A percentile compares a stretch with the other conserved stretches of the same genome.
These are phyloP conservation scores for Sergeia podlipaevii DNA, from an alignment of 208 protist species.

Conservation along the genomic window DNA sequence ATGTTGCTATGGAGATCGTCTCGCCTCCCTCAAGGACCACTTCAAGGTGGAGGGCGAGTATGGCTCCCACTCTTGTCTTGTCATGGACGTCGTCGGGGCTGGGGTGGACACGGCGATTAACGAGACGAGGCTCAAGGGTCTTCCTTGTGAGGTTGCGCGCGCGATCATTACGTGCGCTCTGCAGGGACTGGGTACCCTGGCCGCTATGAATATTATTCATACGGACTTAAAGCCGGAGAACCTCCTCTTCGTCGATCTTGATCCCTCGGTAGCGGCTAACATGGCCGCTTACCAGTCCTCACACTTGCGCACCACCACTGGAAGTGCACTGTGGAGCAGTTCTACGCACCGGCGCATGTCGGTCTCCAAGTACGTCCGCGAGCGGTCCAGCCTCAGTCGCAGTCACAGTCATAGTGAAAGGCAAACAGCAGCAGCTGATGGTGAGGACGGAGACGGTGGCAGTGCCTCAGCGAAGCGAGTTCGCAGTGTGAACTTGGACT, in stretches of 20 bases:
- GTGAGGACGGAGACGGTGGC: not conserved
- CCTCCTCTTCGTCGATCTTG: conserved; percentile 60
- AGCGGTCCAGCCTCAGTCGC: not conserved
- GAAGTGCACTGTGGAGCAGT: conserved; percentile 18
- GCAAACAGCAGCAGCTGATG: not conserved
- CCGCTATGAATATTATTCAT: conserved; percentile 90
- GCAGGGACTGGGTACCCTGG: conserved; percentile 81
- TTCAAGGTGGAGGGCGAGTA: conserved; percentile 52
- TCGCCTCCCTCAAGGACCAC: conserved; percentile 31
- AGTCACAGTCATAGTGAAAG: not conserved
- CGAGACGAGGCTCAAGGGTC: conserved; percentile 81
- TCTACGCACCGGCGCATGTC: conserved; percentile 18
- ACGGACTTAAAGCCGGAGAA: conserved; percentile 95
- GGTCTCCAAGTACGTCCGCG: conserved; percentile 11
- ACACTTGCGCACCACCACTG: conserved; percentile 11
- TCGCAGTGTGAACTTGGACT: too few relatives aligned
- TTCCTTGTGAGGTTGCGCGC: conserved; percentile 80
- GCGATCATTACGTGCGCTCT: conserved; percentile 48
- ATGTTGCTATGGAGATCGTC: conserved; percentile 2
- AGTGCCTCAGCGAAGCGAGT: not conserved
- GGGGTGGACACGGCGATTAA: conserved; percentile 92
- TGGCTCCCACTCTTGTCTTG: conserved; percentile 89
- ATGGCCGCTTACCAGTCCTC: conserved; percentile 24
- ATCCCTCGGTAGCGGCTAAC: conserved; percentile 21
- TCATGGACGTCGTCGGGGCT: conserved; percentile 92